Evolutionary conservation across 2,329 filamentous ascomycete species (phyloP), one percentile per base, ranked within the genome.

Genomic region (Orbilia blumenaviensis): DNA sequence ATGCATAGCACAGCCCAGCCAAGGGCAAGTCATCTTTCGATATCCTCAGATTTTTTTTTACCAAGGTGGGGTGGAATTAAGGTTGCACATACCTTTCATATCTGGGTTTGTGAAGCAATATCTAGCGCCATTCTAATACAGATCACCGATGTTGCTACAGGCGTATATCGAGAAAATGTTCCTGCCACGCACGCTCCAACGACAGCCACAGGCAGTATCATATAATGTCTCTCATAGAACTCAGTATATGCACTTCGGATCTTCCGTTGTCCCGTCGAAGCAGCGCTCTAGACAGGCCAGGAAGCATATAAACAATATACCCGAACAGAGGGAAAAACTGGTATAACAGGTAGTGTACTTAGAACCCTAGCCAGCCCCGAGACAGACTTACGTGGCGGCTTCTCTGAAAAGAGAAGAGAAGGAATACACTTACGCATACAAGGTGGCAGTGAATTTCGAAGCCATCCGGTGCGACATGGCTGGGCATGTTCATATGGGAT

Each of bases 1-100:
- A 29, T 18, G 38, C 56, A 61, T 29, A 44, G 34, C 56, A 61
- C 38, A 61, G 38, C 56, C 56, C 38, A 38, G 56, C 56, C 56
- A 61, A 61, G 54, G 27, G n/a, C n/a, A n/a, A n/a, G n/a, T n/a
- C n/a, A 56, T 25, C 10, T 25, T 8, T 36, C 32, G 23, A n/a
- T n/a, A n/a, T n/a, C n/a, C n/a, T n/a, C n/a, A n/a, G 18, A 46
- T 54, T 16, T 32, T 54, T 34, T 34, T 5, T n/a, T 8, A 18
- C 48, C 6, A 27, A 32, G 29, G 10, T 16, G 32, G 50, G 32
- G 48, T 54, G 9, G 25, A 56, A 36, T 56, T 56, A 56, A 56
- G 52, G 52, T 56, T 56, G 52, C 8, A n/a, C n/a, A n/a, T n/a
- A 56, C 52, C 32, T 38, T 29, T 56, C 52, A 16, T 18, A 38